Conservation (phyloP, 2,329 filamentous ascomycete genomes). For the Alternaria dauci region DNA sequence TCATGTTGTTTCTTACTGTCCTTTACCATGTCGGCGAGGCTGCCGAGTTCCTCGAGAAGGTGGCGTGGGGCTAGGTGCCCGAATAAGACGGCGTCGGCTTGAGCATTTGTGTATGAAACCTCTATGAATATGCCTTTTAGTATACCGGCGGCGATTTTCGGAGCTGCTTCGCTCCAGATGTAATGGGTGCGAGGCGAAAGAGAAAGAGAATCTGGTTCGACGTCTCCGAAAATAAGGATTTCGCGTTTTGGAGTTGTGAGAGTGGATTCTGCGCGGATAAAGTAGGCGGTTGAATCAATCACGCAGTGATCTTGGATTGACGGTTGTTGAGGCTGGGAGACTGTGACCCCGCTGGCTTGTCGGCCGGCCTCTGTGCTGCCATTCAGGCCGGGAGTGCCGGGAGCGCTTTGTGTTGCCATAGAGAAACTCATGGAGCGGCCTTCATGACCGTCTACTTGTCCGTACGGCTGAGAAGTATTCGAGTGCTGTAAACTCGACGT, state of each 20-base stretch:
- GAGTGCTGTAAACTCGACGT: slow-evolving; percentile 36
- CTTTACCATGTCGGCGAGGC: slow-evolving; percentile 75
- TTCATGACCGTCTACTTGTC: slow-evolving; percentile 32
- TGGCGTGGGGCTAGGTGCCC: slow-evolving; percentile 88
- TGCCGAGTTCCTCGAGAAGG: slow-evolving; percentile 78
- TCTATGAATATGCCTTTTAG: slow-evolving; percentile 91
- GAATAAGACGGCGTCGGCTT: slow-evolving; percentile 79
- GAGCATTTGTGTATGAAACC: slow-evolving; percentile 88
- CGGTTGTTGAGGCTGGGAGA: slow-evolving; percentile 30
- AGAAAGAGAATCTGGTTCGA: slow-evolving; percentile 89
- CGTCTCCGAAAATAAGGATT: slow-evolving; percentile 92
- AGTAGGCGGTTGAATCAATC: slow-evolving; percentile 91
- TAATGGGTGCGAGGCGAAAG: slow-evolving; percentile 79
- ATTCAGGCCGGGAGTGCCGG: slow-evolving; percentile 47
- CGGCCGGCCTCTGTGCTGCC: slow-evolving; percentile 30
- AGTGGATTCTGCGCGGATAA: slow-evolving; percentile 75
- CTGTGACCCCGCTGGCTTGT: slow-evolving; percentile 22
- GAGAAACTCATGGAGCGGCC: slow-evolving; percentile 48
- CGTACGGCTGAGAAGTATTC: slow-evolving; percentile 31
- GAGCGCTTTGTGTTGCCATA: slow-evolving; percentile 42
- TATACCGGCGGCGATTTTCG: slow-evolving; percentile 76
- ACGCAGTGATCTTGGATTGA: slow-evolving; percentile 62
- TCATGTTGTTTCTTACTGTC: slow-evolving; percentile 53
- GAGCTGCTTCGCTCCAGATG: slow-evolving; percentile 89
- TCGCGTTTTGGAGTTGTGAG: slow-evolving; percentile 60